Base-by-base conservation (phyloP, 345 rosid species). In the Brassica incana region DNA sequence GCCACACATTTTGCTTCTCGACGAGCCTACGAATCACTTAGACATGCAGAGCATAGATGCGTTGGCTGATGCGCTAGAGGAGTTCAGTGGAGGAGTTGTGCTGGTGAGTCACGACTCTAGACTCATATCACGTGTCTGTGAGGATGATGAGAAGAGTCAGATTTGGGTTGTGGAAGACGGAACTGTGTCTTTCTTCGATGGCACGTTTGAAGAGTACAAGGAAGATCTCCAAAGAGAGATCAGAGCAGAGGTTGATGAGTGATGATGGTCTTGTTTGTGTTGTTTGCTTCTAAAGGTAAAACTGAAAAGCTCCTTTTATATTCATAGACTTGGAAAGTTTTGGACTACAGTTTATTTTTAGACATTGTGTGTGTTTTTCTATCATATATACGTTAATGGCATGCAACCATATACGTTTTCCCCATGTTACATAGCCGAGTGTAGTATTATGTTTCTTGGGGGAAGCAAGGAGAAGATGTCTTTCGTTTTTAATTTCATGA, bases 21-120 rank as follows among this genome's bases (percentile, higher is more conserved):
- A 93, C 32, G 99, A 95, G 81, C 99, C 98, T 2, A 93, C 99
- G 43, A 95, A 95, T 78, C 99, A 95, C 80, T 78, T 95, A 60
- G 98, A 95, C 75, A 93, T 95, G 98, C 97, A 95, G 85, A 95
- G 97, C 72, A 95, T 95, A 32, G 98, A 93, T 77, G 97, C 98
- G 1, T 76, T 95, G 84, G 99, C 98, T 0, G 93, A 91, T 82
- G 99, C 97, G 0, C 85, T 95, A 2, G 97, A 95, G 15, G 97
- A 95, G 84, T 95, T 92, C 69, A 86, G 88, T 8, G 97, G 98
- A 14, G 98, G 99, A 69, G 92, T 95, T 33, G 97, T 95, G 15
- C 80, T 95, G 61, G 99, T 95, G 74, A 95, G 97, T 78, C 99
- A 95, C 38, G 99, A 95, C 75, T 95, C 97, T 0, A 85, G 99